phyloP scores from a whole-genome alignment of 441 rosid genomes.

The Macaranga tanarius region DNA sequence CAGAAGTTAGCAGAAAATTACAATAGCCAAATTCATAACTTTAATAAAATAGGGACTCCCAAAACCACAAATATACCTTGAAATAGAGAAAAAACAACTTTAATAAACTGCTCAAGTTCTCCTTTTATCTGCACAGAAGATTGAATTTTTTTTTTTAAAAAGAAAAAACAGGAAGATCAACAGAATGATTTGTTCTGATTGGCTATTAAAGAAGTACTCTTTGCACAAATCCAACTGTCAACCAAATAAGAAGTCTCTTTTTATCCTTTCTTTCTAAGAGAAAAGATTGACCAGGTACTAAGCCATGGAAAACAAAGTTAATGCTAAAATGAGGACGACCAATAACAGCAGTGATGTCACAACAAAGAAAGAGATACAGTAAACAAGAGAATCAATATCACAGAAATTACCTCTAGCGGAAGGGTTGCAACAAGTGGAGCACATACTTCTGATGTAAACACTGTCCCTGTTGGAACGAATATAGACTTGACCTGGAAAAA shows the following conservation, averaged over 20 bases:
- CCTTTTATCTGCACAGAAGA: slow-evolving; percentile 55
- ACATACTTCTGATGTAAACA: slow-evolving; percentile 62
- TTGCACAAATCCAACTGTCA: background rate
- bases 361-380: background rate
- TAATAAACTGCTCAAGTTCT: slow-evolving; percentile 72
- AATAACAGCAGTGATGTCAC: background rate
- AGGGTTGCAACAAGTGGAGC: slow-evolving; percentile 91
- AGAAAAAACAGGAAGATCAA: background rate
- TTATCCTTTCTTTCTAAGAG: background rate
- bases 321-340: background rate
- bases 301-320: background rate
- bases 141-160: background rate
- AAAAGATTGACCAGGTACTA: too few relatives aligned
- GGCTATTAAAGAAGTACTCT: background rate
- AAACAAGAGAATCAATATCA: background rate
- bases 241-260: background rate
- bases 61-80: slow-evolving; percentile 50
- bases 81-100: slow-evolving; percentile 63
- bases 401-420: slow-evolving; percentile 64
- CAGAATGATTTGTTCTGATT: background rate
- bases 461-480: slow-evolving; percentile 60
- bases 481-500: slow-evolving; percentile 68
- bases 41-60: background rate
- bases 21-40: background rate
- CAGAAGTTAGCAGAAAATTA: slow-evolving; percentile 16